Percentiles rank a stretch among this genome's conserved stretches.
Evolutionary conservation across 108 stramenopile genomes (phyloP).

Genomic region (Aurantiochytrium sp.): DNA sequence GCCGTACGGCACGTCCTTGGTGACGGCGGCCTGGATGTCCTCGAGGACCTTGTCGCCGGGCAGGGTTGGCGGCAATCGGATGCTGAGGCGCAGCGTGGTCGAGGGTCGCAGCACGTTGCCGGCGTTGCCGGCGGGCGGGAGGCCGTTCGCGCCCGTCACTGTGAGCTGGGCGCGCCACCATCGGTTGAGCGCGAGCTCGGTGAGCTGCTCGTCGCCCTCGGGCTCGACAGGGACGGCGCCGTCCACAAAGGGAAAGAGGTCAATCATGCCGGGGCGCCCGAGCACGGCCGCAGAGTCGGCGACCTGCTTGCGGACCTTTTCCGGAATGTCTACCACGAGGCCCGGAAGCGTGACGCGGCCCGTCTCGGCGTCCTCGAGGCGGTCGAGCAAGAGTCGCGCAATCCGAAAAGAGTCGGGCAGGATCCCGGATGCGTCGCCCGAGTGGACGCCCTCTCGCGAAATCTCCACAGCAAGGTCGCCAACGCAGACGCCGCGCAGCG

Average conservation of each 20-base stretch:
- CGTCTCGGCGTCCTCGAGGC: background rate
- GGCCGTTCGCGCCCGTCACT: background rate
- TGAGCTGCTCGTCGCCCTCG: conserved; percentile 13
- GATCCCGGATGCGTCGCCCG: background rate
- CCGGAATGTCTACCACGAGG: background rate
- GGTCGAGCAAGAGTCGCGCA: background rate
- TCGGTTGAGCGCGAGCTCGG: conserved; percentile 5
- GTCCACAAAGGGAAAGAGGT: background rate
- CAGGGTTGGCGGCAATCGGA: background rate
- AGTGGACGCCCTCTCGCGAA: conserved; percentile 8
- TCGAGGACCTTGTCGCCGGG: background rate
- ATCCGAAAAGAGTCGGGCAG: conserved; percentile 9
- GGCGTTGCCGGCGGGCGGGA: background rate
- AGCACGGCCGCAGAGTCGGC: background rate
- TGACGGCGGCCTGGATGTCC: background rate
- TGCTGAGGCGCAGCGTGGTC: background rate
- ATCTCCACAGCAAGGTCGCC: background rate
- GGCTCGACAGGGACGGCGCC: background rate
- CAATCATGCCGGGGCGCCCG: background rate
- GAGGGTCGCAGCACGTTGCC: conserved; percentile 12
- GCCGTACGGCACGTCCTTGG: background rate
- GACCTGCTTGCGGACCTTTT: background rate
- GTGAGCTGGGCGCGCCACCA: conserved; percentile 10
- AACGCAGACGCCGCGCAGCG: conserved; percentile 17
- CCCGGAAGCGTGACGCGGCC: background rate